Conservation (phyloP, 306 rosid genomes). For the Abrus pulchellus region DNA sequence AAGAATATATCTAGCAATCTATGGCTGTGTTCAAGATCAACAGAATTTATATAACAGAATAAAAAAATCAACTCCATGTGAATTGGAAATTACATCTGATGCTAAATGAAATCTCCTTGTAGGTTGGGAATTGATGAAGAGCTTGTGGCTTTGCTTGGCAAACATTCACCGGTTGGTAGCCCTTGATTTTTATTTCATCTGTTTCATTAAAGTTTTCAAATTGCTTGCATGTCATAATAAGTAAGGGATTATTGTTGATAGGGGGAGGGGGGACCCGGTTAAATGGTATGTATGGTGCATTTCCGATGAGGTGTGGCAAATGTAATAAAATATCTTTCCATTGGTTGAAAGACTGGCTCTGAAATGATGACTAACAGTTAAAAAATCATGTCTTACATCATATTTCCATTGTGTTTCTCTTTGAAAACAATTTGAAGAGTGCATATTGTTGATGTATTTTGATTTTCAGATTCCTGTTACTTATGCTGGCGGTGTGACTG, state of each 20-base stretch:
- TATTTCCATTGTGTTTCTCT: slow-evolving; percentile 17
- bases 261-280: neutral
- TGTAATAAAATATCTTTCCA: neutral
- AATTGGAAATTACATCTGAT: slow-evolving; percentile 39
- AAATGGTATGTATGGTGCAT: neutral
- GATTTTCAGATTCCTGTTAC: slow-evolving; percentile 82
- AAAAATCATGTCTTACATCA: neutral
- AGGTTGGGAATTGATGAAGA: slow-evolving; percentile 98
- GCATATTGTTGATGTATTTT: slow-evolving; percentile 32
- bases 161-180: slow-evolving; percentile 81
- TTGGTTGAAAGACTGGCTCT: slow-evolving; percentile 21
- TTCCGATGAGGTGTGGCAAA: slow-evolving; percentile 13
- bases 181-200: slow-evolving; percentile 31
- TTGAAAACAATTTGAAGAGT: slow-evolving; percentile 22
- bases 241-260: neutral
- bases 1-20: neutral
- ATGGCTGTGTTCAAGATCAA: neutral
- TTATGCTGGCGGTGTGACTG: slow-evolving; percentile 93
- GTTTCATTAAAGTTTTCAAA: slow-evolving; percentile 26
- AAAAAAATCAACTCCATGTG: slow-evolving; percentile 24
- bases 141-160: slow-evolving; percentile 89
- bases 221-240: neutral
- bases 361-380: neutral
- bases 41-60: neutral
- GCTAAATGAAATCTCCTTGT: slow-evolving; percentile 45